A percentile compares a stretch with the other conserved stretches of the same genome.
phyloP scores from a whole-genome alignment of 768 basidiomycete species.

The Rhodotorula graminis region DNA sequence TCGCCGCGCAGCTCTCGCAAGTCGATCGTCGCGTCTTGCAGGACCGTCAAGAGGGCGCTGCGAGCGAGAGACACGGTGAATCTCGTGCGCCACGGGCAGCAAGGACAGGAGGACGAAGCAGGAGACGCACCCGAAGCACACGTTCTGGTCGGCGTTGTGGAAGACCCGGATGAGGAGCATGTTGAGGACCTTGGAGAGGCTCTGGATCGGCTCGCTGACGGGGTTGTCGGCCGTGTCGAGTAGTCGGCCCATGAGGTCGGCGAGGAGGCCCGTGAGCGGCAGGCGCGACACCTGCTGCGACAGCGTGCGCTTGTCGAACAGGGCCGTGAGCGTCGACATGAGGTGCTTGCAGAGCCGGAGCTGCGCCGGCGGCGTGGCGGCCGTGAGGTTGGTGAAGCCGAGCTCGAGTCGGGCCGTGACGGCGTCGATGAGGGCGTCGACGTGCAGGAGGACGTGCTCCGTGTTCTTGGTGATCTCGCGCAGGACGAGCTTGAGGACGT shows the following conservation, averaged over 20 bases:
- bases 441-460: constrained; percentile 70
- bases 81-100: not conserved
- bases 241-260: constrained; percentile 83
- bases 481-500: constrained; percentile 88
- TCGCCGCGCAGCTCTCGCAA: constrained; percentile 71
- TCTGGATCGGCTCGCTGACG: constrained; percentile 72
- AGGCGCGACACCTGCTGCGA: constrained; percentile 81
- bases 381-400: constrained; percentile 61
- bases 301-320: constrained; percentile 83
- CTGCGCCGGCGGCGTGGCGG: constrained; percentile 49
- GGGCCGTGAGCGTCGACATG: constrained; percentile 89
- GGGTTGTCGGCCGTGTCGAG: constrained; percentile 87
- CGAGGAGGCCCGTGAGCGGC: constrained; percentile 76
- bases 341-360: constrained; percentile 91
- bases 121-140: constrained; percentile 72
- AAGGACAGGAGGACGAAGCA: not conserved
- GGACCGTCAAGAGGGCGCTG: constrained; percentile 64
- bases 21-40: constrained; percentile 52
- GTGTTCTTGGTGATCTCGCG: constrained; percentile 72
- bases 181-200: constrained; percentile 92
- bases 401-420: constrained; percentile 87
- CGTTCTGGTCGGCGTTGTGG: constrained; percentile 76
- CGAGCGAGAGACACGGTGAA: constrained; percentile 56
- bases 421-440: constrained; percentile 75
- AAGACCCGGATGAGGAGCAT: constrained; percentile 94